Percentiles rank a stretch among this genome's conserved stretches.
These are phyloP conservation scores for Sicyos edulis DNA, from an alignment of 306 rosid species.

Conservation along the genomic window DNA sequence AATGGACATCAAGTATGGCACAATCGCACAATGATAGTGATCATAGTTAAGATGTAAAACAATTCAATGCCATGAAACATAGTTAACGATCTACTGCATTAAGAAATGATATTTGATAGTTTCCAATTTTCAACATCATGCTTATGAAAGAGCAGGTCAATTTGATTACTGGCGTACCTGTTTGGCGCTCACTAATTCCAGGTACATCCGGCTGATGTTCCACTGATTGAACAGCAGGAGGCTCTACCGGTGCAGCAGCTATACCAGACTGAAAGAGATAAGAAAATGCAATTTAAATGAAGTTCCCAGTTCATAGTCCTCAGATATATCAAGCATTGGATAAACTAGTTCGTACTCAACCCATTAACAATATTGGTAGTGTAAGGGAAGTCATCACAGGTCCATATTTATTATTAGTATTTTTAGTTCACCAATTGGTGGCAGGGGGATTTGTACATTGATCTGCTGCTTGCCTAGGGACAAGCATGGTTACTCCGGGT, in stretches of 20 bases:
- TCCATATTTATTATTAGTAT: no score
- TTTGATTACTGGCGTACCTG: slow-evolving; percentile 36
- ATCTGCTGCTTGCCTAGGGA: no score
- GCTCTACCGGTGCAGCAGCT: slow-evolving; percentile 25
- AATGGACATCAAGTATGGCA: background rate
- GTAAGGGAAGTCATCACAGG: background rate
- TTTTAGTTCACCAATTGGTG: no score
- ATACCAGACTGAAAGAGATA: slow-evolving; percentile 35
- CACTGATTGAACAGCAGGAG: slow-evolving; percentile 29
- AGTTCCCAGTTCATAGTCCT: slow-evolving; percentile 5
- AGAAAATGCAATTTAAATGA: background rate
- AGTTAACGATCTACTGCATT: background rate
- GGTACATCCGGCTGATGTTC: slow-evolving; percentile 60
- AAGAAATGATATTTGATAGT: background rate
- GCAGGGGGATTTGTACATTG: no score
- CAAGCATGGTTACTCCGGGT: no score
- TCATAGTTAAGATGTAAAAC: background rate
- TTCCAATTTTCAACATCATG: background rate
- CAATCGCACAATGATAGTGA: background rate
- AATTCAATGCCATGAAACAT: background rate
- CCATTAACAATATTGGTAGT: background rate
- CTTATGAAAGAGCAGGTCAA: slow-evolving; percentile 2
- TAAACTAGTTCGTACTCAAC: background rate
- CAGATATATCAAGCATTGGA: background rate
- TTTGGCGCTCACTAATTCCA: slow-evolving; percentile 62